Evolutionary conservation across 768 basidiomycete genomes (phyloP).

Genomic region (Termitomyces sp.): DNA sequence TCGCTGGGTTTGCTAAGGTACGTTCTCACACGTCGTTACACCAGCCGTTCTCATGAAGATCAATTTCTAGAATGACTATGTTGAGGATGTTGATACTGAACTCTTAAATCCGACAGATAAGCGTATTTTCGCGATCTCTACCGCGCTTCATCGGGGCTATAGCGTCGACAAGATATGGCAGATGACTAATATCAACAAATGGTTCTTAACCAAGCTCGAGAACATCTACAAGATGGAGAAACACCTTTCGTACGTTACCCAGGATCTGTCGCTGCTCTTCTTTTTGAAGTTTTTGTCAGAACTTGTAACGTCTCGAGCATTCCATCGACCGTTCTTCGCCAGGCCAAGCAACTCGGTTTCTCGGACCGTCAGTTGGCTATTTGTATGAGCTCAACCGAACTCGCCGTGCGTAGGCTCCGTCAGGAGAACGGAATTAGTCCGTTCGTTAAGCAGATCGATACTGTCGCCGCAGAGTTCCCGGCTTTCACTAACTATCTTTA

Average conservation of each 20-base stretch:
- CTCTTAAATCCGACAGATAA: slow-evolving; percentile 93
- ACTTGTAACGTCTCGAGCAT: slow-evolving; percentile 61
- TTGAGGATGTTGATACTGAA: slow-evolving; percentile 90
- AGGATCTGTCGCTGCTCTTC: background rate
- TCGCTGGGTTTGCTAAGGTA: slow-evolving; percentile 86
- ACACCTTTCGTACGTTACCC: slow-evolving; percentile 57
- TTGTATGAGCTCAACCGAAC: slow-evolving; percentile 84
- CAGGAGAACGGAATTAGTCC: slow-evolving; percentile 80
- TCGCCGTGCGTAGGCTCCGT: slow-evolving; percentile 86
- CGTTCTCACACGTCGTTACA: background rate
- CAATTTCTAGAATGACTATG: slow-evolving; percentile 66
- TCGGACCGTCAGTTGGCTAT: slow-evolving; percentile 86
- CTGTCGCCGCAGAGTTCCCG: slow-evolving; percentile 98
- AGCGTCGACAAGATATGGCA: slow-evolving; percentile 95
- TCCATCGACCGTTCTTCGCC: slow-evolving; percentile 55
- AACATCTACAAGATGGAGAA: slow-evolving; percentile 82
- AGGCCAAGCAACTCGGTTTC: slow-evolving; percentile 93
- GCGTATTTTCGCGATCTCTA: slow-evolving; percentile 93
- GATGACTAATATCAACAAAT: slow-evolving; percentile 98
- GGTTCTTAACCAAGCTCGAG: slow-evolving; percentile 91
- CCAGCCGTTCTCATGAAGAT: background rate
- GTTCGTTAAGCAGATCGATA: slow-evolving; percentile 98
- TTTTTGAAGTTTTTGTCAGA: slow-evolving; percentile 28
- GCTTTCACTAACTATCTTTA: slow-evolving; percentile 99
- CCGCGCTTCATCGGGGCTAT: slow-evolving; percentile 89